A percentile compares a stretch with the other conserved stretches of the same genome.
Evolutionary conservation across 306 rosid species (phyloP).

Genomic region (Coriaria nepalensis): DNA sequence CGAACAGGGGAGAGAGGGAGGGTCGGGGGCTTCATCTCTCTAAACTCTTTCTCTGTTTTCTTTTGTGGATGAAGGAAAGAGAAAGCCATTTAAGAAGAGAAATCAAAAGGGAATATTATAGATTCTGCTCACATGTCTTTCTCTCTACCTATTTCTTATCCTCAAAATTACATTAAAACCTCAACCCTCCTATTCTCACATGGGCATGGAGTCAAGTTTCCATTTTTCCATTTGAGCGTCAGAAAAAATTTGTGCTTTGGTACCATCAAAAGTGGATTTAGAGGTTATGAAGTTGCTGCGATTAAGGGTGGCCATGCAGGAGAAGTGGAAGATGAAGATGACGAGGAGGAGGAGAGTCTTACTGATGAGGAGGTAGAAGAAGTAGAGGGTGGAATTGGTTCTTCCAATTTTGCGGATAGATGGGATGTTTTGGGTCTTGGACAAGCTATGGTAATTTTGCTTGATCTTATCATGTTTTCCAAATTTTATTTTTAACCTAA

Average conservation of each 20-base stretch:
- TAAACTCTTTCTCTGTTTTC: slow-evolving; percentile 35
- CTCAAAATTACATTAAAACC: too few relatives aligned
- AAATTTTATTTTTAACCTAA: background rate
- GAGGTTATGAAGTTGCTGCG: slow-evolving; percentile 4
- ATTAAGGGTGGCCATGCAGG: slow-evolving; percentile 19
- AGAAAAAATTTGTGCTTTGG: too few relatives aligned
- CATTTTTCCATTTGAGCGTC: too few relatives aligned
- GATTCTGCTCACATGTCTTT: too few relatives aligned
- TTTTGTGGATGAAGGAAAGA: too few relatives aligned
- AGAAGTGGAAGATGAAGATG: slow-evolving; percentile 20
- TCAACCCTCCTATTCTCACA: too few relatives aligned
- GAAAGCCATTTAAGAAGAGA: too few relatives aligned
- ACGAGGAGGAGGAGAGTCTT: slow-evolving; percentile 16
- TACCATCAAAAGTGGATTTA: background rate
- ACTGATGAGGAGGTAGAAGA: slow-evolving; percentile 2
- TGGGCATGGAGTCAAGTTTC: too few relatives aligned
- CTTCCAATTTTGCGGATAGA: slow-evolving; percentile 44
- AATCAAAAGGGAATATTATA: too few relatives aligned
- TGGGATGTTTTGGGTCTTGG: slow-evolving; percentile 97
- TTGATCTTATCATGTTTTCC: slow-evolving; percentile 1
- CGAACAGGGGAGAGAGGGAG: too few relatives aligned
- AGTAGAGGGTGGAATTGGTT: slow-evolving; percentile 14
- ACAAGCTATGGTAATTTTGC: slow-evolving; percentile 75
- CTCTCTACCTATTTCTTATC: too few relatives aligned
- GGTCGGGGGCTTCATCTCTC: too few relatives aligned